A percentile compares a stretch with the other conserved stretches of the same genome.
phyloP scores from a whole-genome alignment of 768 basidiomycete species.

The Mycena vulgaris region DNA sequence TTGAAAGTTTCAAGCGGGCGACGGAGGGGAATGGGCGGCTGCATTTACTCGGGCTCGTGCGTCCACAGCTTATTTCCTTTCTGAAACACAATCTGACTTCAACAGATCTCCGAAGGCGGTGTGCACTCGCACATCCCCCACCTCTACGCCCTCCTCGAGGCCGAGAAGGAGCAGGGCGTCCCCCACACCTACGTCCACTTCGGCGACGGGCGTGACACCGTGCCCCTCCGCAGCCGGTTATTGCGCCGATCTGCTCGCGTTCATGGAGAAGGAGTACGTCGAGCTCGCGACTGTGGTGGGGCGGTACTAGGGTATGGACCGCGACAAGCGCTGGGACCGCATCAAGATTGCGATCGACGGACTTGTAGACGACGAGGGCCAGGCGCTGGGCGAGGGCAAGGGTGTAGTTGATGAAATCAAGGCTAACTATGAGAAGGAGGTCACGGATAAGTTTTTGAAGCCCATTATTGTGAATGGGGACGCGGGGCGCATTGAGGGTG shows the following conservation, averaged over 20 bases:
- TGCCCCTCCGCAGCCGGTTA: conserved; percentile 88
- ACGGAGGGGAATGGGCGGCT: conserved; percentile 88
- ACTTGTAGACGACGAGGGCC: conserved; percentile 80
- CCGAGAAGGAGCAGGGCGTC: conserved; percentile 88
- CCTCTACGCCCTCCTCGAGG: conserved; percentile 92
- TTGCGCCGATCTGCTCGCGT: conserved; percentile 81
- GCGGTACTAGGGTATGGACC: conserved; percentile 97
- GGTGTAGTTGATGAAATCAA: conserved; percentile 78
- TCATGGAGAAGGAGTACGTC: conserved; percentile 85
- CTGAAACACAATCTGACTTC: background rate
- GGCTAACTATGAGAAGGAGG: conserved; percentile 83
- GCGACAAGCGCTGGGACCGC: too few species aligned
- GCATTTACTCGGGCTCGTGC: conserved; percentile 90
- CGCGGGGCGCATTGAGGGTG: conserved; percentile 86
- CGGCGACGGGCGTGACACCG: conserved; percentile 96
- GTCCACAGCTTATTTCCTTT: conserved; percentile 39
- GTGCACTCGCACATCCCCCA: too few species aligned
- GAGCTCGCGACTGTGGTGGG: conserved; percentile 90
- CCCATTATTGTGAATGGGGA: conserved; percentile 91
- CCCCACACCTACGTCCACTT: conserved; percentile 94
- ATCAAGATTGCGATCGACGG: conserved; percentile 92
- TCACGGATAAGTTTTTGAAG: conserved; percentile 97
- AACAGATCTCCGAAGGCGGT: conserved; percentile 91
- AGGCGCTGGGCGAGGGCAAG: conserved; percentile 67
- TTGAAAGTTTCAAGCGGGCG: conserved; percentile 82